These are phyloP conservation scores for Mycena venus DNA, from an alignment of 768 basidiomycete genomes.

Conservation along the genomic window DNA sequence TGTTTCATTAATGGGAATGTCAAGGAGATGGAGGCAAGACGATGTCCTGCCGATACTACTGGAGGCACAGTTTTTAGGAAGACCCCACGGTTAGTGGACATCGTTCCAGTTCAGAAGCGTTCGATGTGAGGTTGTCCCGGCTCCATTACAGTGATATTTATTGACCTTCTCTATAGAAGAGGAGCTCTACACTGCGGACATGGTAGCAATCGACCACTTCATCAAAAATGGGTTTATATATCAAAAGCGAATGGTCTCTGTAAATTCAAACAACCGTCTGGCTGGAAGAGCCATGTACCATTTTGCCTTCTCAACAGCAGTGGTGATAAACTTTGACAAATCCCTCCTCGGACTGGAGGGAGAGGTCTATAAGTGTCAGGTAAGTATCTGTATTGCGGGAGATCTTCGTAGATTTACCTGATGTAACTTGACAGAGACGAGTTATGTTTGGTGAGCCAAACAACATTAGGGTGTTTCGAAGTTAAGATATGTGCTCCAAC, in stretches of 20 bases:
- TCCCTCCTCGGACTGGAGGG: constrained; percentile 7
- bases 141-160: not conserved
- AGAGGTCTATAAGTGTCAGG: constrained; percentile 21
- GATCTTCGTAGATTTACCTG: no score
- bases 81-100: not conserved
- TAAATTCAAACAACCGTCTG: not conserved
- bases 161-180: not conserved
- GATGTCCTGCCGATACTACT: not conserved
- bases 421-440: not conserved
- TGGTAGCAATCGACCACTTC: not conserved
- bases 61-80: not conserved
- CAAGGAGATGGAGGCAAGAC: not conserved
- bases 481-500: no score
- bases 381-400: not conserved
- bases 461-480: no score
- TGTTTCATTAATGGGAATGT: constrained; percentile 8
- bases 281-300: not conserved
- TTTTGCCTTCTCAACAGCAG: not conserved
- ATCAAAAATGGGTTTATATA: not conserved
- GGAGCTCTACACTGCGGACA: constrained; percentile 3
- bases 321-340: not conserved
- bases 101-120: constrained; percentile 9
- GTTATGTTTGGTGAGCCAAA: constrained; percentile 8
- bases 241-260: not conserved
- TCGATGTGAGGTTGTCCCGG: not conserved